A percentile compares a stretch with the other conserved stretches of the same genome.
These are phyloP conservation scores for Planoprotostelium fungivorum DNA, from an alignment of 78 protist species.

Conservation along the genomic window DNA sequence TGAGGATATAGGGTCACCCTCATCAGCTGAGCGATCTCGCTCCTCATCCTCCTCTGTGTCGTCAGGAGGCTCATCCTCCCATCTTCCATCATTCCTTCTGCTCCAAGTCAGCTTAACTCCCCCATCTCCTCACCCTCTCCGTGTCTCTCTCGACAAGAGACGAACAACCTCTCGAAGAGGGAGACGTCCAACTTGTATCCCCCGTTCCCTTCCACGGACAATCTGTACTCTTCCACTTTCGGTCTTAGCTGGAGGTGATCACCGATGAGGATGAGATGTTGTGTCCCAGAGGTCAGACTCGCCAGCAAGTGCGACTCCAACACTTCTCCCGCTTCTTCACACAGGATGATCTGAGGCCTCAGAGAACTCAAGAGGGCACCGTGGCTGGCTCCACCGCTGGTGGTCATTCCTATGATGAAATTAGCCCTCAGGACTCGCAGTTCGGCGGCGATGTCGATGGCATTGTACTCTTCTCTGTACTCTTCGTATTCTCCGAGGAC, in stretches of 20 bases:
- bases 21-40: conserved; percentile 62
- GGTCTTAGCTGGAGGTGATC: conserved; percentile 91
- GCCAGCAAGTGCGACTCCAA: conserved; percentile 76
- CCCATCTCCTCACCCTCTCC: no score
- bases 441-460: no score
- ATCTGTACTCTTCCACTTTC: not conserved
- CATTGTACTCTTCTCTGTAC: no score
- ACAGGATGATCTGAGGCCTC: conserved; percentile 24
- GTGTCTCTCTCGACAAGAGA: not conserved
- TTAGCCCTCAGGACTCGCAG: no score
- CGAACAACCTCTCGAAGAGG: conserved; percentile 78
- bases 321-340: conserved; percentile 79
- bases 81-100: conserved; percentile 1
- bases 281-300: conserved; percentile 10
- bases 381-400: conserved; percentile 32
- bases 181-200: conserved; percentile 51
- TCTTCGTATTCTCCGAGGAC: no score
- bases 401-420: conserved; percentile 55
- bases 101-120: no score
- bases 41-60: conserved; percentile 83
- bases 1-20: conserved; percentile 30
- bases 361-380: conserved; percentile 4
- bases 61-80: conserved; percentile 16
- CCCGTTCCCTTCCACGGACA: conserved; percentile 18
- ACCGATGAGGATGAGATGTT: conserved; percentile 83